Evolutionary conservation across 768 basidiomycete genomes (phyloP), one percentile per base, ranked within the genome.

Genomic region (Suillus subluteus): DNA sequence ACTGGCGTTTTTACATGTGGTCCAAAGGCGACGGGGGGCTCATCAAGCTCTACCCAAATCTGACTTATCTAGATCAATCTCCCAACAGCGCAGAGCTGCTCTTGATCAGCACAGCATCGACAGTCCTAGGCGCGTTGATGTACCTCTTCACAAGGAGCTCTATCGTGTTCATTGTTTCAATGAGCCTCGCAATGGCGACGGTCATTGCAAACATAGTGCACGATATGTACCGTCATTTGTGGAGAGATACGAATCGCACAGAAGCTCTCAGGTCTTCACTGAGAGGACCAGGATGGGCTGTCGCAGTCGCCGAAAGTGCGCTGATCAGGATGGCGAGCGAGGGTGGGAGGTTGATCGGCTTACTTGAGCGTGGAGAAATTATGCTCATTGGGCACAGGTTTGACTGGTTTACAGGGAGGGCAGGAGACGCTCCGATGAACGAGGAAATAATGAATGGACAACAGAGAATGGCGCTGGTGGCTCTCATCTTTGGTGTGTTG

Each of bases 1-100:
- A 88, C 66, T 80, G 74, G 78, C 74, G 87, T 23, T 88, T 88
- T 67, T 85, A 84, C 67, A 84, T 82, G 81, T 88, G 88, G 87
- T 80, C 84, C 1, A 79, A 82, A 56, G 87, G 87, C 3, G 88
- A 89, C 35, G 87, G 86, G 0, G 80, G 76, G 0, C 79, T 89
- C 30, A 72, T 86, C 69, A 80, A 73, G 62, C 71, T 79, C 68
- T 87, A 84, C 64, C 86, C 87, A 2, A 73, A 83, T 35, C 72
- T 81, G 66, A 73, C 78, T 13, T 88, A 86, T 71, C 58, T 71
- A 30, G 84, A 86, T 68, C 71, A 73, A 32, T 77, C 80, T 44
- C 85, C 85, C 0, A 88, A 84, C 72, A 82, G 82, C 55, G 84
- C 83, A 3, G 86, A 89, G 68, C 66, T 80, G 1, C 30, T 85